A percentile compares a stretch with the other conserved stretches of the same genome.
Evolutionary conservation across 768 basidiomycete species (phyloP).

Genomic region (Russula compacta): DNA sequence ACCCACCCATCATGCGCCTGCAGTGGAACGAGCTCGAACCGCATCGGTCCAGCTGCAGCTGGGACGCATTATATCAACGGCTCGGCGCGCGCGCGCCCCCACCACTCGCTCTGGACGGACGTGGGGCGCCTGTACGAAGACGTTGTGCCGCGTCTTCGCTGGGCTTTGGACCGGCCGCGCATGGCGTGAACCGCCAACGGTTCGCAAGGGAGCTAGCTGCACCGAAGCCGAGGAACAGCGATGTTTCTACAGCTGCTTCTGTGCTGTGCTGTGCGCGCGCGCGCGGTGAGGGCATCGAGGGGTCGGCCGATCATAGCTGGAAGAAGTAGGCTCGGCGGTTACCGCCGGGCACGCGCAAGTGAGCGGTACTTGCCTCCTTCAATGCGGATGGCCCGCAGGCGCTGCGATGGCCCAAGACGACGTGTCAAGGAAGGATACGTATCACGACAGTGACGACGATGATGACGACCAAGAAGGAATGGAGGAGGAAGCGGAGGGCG

Average conservation of each 20-base stretch:
- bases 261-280: constrained; percentile 46
- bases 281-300: constrained; percentile 66
- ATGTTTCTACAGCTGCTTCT: constrained; percentile 21
- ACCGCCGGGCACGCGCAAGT: constrained; percentile 1
- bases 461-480: too few species aligned
- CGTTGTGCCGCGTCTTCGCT: constrained; percentile 71
- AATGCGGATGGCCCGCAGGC: constrained; percentile 21
- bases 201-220: constrained; percentile 41
- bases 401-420: neutral
- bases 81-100: neutral
- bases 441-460: neutral
- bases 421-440: neutral
- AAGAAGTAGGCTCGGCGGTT: constrained; percentile 4
- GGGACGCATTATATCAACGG: constrained; percentile 27
- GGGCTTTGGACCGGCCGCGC: constrained; percentile 59
- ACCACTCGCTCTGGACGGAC: constrained; percentile 46
- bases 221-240: constrained; percentile 48
- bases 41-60: constrained; percentile 56
- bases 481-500: too few species aligned
- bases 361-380: constrained; percentile 19
- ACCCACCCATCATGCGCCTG: neutral
- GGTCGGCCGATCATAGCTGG: constrained; percentile 27
- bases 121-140: constrained; percentile 81
- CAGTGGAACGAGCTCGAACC: constrained; percentile 78
- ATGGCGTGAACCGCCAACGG: constrained; percentile 45